Base-by-base conservation (phyloP, 2,329 filamentous ascomycete species). In the Colletotrichum horii region DNA sequence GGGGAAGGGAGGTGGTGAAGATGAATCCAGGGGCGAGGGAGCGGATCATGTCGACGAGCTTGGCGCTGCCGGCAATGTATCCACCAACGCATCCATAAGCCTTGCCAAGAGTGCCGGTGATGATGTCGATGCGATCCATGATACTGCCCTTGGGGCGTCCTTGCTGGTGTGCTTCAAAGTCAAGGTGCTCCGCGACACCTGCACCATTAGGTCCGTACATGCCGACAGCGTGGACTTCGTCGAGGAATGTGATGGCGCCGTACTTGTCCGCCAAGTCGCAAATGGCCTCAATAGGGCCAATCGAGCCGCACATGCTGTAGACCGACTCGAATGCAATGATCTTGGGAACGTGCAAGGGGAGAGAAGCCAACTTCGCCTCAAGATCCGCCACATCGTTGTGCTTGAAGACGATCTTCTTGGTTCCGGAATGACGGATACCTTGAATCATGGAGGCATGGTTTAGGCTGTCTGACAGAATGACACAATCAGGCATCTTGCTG, bases 391-490 rank as follows among this genome's bases (percentile, higher is more conserved):
- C 86, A 81, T 99, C 96, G 82, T 99, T 99, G 88, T 99, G 97
- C 88, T 97, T 98, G 91, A 98, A 99, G 30, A 99, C 96, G 85
- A 98, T 91, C 90, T 99, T 99, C 88, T 95, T 96, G 52, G 97
- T 96, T 61, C 96, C 96, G 12, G 96, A 98, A 86, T 99, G 97
- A 60, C 97, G 95, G 81, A 99, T 99, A 61, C 97, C 97, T 86
- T 98, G 97, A 77, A 99, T 99, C 97, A 99, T 99, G 8, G 96
- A 98, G 15, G 97, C 97, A 84, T 99, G 97, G 84, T 99, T 99
- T 83, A 98, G 87, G 84, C 95, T 98, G 87, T 99, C 97, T 8
- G 96, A 98, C n/a, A 99, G 88, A 81, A 98, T 98, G 60, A 99
- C 97, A 82, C 97, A 99, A 82, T 98, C 94, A 34, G 97, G 96